phyloP scores from a whole-genome alignment of 1,139 yeast species.

The Nakaseomyces nivariensis region DNA sequence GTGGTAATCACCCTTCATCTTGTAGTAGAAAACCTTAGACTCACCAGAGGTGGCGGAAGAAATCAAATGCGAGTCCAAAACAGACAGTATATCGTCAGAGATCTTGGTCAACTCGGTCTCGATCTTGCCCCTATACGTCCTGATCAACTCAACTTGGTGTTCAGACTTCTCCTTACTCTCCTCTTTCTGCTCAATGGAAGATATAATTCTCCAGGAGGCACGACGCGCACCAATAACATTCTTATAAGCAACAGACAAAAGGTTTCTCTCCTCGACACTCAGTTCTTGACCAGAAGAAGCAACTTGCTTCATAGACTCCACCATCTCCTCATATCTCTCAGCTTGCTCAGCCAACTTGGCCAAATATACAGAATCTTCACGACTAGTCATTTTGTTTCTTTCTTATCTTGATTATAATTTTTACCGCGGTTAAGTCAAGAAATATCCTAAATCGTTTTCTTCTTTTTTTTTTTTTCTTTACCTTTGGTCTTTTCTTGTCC shows the following conservation, averaged over 20 bases:
- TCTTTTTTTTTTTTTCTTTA: background rate
- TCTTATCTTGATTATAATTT: background rate
- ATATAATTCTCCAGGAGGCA: constrained; percentile 98
- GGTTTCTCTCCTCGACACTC: constrained; percentile 95
- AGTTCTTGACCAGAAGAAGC: constrained; percentile 93
- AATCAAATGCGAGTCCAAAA: constrained; percentile 79
- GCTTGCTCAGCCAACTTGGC: constrained; percentile 99
- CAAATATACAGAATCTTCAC: constrained; percentile 97
- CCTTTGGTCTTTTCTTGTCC: too few relatives aligned
- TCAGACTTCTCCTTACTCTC: constrained; percentile 84
- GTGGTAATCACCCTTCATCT: constrained; percentile 99
- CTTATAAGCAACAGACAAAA: constrained; percentile 94
- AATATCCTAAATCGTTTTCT: background rate
- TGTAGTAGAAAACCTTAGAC: constrained; percentile 94
- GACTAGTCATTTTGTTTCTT: constrained; percentile 39
- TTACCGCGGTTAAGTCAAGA: background rate
- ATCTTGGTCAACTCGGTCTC: constrained; percentile 87
- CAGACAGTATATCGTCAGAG: constrained; percentile 86
- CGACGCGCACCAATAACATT: constrained; percentile 98
- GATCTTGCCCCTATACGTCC: constrained; percentile 89
- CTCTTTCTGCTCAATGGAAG: constrained; percentile 96
- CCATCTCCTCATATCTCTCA: constrained; percentile 99
- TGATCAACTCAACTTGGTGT: constrained; percentile 72
- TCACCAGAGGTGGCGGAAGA: constrained; percentile 95
- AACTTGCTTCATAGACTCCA: constrained; percentile 95